Base-by-base conservation (phyloP, 192 early-diverging fungal species). In the Coemansia sp. region DNA sequence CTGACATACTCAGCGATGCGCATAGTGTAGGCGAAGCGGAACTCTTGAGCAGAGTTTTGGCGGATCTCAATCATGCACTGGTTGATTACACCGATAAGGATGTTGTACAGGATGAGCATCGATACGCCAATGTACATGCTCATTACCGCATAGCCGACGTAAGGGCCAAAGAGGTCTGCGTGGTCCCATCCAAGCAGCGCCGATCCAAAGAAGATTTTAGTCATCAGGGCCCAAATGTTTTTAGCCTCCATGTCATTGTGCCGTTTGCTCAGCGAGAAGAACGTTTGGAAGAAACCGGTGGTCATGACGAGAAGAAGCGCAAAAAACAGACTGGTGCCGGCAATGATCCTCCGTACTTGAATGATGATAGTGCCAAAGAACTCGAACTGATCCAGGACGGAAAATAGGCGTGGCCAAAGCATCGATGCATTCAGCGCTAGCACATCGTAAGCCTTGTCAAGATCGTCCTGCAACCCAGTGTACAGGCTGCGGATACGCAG, bases 321-420 rank as follows among this genome's bases (percentile, higher is more conserved):
- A 69, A 75, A 68, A 44, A 75, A 75, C 58, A 75, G 34, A 20
- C 72, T 69, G 44, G 72, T 75, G 5, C 66, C 65, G 0, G 65
- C 56, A 34, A 75, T 68, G 19, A 75, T 75, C 36, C 67, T 50
- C 2, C 67, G 65, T 14, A 75, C 66, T 54, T 75, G 72, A 3
- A 75, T 75, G 25, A 75, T 75, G 22, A 75, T 64, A 4, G 72
- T 75, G 25, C 72, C 72, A 44, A 62, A 75, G 41, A 75, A 75
- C 59, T 75, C 72, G 44, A 61, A 69, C 62, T 75, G 72, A 25
- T 75, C 72, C 0, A 75, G 62, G 4, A 75, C 72, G 0, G 72
- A 61, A 57, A 75, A 75, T 15, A 75, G 38, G 10, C 72, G 45
- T 17, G 72, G 72, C 72, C 72, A 75, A 27, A 75, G 62, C 67